Evolutionary conservation across 257 asterid genomes (phyloP).

Genomic region (Solanum chaucha): DNA sequence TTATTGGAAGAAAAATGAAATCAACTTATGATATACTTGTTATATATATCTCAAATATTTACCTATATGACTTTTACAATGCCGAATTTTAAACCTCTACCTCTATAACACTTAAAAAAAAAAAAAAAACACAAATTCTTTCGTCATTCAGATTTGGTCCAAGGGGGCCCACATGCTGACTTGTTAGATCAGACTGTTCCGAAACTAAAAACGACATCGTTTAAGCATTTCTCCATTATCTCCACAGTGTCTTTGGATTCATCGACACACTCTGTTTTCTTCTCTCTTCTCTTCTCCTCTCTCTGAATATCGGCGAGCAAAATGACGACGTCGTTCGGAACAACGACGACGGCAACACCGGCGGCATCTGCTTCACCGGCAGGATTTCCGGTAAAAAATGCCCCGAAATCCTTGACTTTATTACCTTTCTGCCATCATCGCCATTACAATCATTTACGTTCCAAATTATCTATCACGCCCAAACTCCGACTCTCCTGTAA

Average conservation of each 20-base stretch:
- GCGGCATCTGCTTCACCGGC: conserved; percentile 28
- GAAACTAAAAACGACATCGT: conserved; percentile 28
- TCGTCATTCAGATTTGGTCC: neutral
- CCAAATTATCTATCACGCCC: conserved; percentile 45
- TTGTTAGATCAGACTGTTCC: conserved; percentile 3
- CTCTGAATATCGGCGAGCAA: conserved; percentile 2
- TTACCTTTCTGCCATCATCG: conserved; percentile 27
- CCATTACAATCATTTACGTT: conserved; percentile 18
- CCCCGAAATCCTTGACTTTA: conserved; percentile 26
- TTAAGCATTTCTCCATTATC: neutral
- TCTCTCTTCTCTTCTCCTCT: conserved; percentile 9
- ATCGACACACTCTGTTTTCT: conserved; percentile 28
- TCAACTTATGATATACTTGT: neutral
- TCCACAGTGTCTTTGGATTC: conserved; percentile 34
- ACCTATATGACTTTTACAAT: neutral
- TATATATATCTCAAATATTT: neutral
- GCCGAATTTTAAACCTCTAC: no score
- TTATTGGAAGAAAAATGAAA: neutral
- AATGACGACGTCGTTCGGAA: conserved; percentile 71
- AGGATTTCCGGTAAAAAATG: conserved; percentile 32
- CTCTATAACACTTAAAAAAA: no score
- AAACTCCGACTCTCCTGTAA: conserved; percentile 49
- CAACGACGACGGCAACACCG: conserved; percentile 6
- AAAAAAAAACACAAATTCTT: no score
- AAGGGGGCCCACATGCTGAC: conserved; percentile 11